Base-by-base conservation (phyloP, 2,329 filamentous ascomycete genomes). In the Cytospora leucostoma region DNA sequence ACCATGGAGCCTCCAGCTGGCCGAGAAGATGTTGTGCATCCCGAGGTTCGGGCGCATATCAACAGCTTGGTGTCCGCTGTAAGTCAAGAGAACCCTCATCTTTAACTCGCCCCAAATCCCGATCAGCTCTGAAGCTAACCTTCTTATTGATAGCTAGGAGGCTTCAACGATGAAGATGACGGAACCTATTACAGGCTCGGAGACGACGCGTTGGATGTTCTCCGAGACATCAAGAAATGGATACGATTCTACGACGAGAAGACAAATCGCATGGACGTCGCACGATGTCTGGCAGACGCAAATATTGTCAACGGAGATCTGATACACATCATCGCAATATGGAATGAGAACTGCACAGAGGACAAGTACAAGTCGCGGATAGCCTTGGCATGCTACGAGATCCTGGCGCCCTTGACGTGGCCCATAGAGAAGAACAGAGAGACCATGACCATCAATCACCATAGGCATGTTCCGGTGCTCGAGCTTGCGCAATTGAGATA, bases 211-310 rank as follows among this genome's bases (percentile, higher is more conserved):
- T 81, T 96, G 65, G 91, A 95, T 63, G 95, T 93, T 72, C 82
- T 99, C 63, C 93, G 94, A 67, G 95, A 99, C 77, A 83, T 99
- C 61, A 94, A 95, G 73, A 89, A 90, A 85, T 99, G 95, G 95
- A 84, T 99, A 69, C 93, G 92, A 70, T 87, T 97, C 67, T 95
- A 95, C 81, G 93, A 97, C 75, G 91, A 96, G 74, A 96, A 96
- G 74, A 87, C 89, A 68, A 96, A 97, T 74, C 89, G 94, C 68
- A 90, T 96, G 82, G 95, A 99, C 73, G 95, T 99, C 65, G 93
- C 94, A 66, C 85, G 95, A 77, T 97, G 93, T 74, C 82, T 98
- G 69, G 89, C 92, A 72, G 93, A 98, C 75, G 90, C 93, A 52
- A 97, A 97, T 72, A 77, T 99, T n/a, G 86, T 98, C 62, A 89